Percentiles rank a stretch among this genome's conserved stretches.
Evolutionary conservation across 495 filamentous ascomycete genomes (phyloP).

Genomic region (Beverwykella pulmonaria): DNA sequence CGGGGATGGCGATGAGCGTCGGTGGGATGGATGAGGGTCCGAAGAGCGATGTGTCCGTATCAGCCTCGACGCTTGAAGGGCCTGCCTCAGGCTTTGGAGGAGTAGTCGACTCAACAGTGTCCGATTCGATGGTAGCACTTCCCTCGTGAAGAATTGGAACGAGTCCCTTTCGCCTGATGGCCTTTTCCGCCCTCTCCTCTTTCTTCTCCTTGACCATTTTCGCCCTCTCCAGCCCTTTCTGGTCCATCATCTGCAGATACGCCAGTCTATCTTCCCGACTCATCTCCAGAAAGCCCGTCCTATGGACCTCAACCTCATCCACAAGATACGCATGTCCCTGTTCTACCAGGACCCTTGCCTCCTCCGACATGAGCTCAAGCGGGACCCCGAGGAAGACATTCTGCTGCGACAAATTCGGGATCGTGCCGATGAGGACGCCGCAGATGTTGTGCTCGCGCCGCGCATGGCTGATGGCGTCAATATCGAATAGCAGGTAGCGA

Average conservation of each 20-base stretch:
- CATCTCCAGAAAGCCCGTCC: slow-evolving; percentile 59
- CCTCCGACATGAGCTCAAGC: slow-evolving; percentile 86
- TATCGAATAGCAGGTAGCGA: slow-evolving; percentile 87
- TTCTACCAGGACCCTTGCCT: slow-evolving; percentile 81
- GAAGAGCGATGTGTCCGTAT: slow-evolving; percentile 5
- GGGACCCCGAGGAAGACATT: slow-evolving; percentile 92
- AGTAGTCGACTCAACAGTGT: neutral
- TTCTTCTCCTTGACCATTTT: slow-evolving; percentile 50
- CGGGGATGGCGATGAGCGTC: neutral
- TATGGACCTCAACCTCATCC: slow-evolving; percentile 72
- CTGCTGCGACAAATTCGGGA: slow-evolving; percentile 90
- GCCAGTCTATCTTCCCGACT: slow-evolving; percentile 56
- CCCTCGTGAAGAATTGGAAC: slow-evolving; percentile 22
- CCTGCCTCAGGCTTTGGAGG: neutral
- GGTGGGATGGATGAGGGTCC: neutral
- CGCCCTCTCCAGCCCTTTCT: slow-evolving; percentile 52
- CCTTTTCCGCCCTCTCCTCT: slow-evolving; percentile 37
- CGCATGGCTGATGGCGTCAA: slow-evolving; percentile 75
- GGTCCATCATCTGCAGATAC: slow-evolving; percentile 37
- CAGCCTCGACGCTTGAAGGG: neutral
- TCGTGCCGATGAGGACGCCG: slow-evolving; percentile 80
- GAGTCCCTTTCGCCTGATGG: slow-evolving; percentile 35
- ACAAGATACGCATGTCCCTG: slow-evolving; percentile 76
- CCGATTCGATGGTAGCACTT: neutral
- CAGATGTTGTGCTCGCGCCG: slow-evolving; percentile 82